Base-by-base conservation (phyloP, 257 asterid genomes). In the Gentiana dahurica region DNA sequence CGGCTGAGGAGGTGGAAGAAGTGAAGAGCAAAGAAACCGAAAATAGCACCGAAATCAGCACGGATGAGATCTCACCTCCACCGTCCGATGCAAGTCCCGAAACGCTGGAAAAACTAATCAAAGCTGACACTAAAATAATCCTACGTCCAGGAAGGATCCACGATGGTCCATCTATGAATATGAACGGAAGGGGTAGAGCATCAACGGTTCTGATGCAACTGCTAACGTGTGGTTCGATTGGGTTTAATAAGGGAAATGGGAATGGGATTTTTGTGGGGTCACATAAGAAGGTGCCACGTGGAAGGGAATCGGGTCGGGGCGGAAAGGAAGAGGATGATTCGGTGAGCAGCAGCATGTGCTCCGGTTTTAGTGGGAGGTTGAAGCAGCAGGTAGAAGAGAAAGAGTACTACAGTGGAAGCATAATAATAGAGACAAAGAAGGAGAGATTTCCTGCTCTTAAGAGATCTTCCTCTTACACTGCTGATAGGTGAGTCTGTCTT, bases 81-180 rank as follows among this genome's bases (percentile, higher is more conserved):
- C 85, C 86, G 75, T 82, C 94, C 3, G 94, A 87, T 51, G 86
- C 97, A 6, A 87, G 97, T 60, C 94, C 96, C 1, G 95, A 84
- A 53, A 87, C 96, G 0, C 84, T 90, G 2, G 94, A 81, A 33
- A 77, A 81, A 6, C 52, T 90, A 51, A 72, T 86, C 81, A 82
- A 87, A 43, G 81, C 90, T 3, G 95, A 84, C 54, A 79, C 81
- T 0, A 75, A 77, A 57, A 24, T 69, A 46, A 59, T 71, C 9
- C 35, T 64, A 48, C 77, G 59, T 0, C 36, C 77, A 24, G 86
- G 53, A 45, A 13, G 62, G 1, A 63, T 37, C 56, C 61, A 33
- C 57, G 81, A 63, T n/a, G 79, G 69, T 52, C 67, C 51, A 5
- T 36, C 1, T 34, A 64, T 8, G 63, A 71, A 59, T 38, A 69